Evolutionary conservation across 331 rosid genomes (phyloP).

Genomic region (Pyracantha coccinea): DNA sequence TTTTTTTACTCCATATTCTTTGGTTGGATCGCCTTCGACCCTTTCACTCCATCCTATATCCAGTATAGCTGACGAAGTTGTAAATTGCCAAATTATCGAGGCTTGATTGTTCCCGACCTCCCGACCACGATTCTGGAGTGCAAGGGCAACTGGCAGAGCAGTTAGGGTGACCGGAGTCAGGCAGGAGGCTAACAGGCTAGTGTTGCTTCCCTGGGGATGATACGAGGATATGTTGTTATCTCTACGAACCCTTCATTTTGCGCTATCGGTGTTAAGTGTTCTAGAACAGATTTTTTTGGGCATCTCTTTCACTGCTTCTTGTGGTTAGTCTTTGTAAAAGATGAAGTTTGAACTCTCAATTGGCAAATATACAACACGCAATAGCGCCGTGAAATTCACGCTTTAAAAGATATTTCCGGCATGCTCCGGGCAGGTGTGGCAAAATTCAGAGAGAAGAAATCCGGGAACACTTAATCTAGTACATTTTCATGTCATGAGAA

Average conservation of each 20-base stretch:
- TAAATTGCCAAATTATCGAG: conserved; percentile 52
- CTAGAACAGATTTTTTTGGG: conserved; percentile 35
- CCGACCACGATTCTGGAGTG: conserved; percentile 31
- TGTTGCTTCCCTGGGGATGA: conserved; percentile 34
- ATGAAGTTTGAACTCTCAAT: conserved; percentile 4
- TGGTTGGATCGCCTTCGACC: conserved; percentile 61
- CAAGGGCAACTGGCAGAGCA: conserved; percentile 38
- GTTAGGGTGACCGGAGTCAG: conserved; percentile 39
- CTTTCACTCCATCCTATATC: conserved; percentile 30
- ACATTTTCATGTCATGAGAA: no score
- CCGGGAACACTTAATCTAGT: no score
- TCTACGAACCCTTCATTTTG: conserved; percentile 30
- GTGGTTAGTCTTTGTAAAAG: conserved; percentile 42
- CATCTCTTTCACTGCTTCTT: conserved; percentile 24
- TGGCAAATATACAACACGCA: no score
- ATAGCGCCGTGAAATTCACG: no score
- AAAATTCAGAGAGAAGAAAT: no score
- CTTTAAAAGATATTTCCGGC: no score
- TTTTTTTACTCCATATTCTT: conserved; percentile 57
- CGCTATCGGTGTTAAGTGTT: conserved; percentile 20
- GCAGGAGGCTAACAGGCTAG: conserved; percentile 37
- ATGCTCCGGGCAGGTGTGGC: no score
- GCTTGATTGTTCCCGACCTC: conserved; percentile 18
- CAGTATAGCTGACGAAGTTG: conserved; percentile 39
- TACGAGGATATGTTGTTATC: conserved; percentile 23